Conservation (phyloP, 108 stramenopile genomes). For the Bacterosira constricta region DNA sequence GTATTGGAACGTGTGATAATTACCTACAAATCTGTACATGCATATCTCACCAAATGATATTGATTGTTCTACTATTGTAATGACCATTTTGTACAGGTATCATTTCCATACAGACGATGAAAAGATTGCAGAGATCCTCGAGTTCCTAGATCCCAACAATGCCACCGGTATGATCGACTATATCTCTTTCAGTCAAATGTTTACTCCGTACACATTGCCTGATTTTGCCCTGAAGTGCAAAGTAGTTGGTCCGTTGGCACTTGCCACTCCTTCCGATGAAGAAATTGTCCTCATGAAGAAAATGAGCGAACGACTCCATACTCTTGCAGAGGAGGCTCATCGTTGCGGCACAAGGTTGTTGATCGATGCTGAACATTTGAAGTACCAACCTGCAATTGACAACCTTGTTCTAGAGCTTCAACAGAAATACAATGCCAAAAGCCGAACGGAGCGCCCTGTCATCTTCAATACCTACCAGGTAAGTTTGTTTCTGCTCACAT, state of each 20-base stretch:
- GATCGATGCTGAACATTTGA: conserved; percentile 96
- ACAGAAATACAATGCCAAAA: conserved; percentile 68
- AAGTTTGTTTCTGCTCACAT: background rate
- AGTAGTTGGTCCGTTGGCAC: conserved; percentile 68
- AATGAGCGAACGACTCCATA: conserved; percentile 69
- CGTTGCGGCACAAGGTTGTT: conserved; percentile 77
- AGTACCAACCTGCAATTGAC: conserved; percentile 98
- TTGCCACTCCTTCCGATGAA: conserved; percentile 78
- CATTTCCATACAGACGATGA: conserved; percentile 50
- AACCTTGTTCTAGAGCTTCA: conserved; percentile 78
- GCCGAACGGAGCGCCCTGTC: conserved; percentile 53
- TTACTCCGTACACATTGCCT: conserved; percentile 60
- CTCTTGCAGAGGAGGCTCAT: conserved; percentile 77
- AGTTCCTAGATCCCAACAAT: conserved; percentile 61
- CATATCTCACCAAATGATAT: too few species aligned
- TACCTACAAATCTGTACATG: too few species aligned
- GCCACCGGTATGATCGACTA: conserved; percentile 73
- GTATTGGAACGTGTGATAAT: too few species aligned
- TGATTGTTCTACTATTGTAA: background rate
- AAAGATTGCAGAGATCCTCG: conserved; percentile 52
- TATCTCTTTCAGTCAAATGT: conserved; percentile 75
- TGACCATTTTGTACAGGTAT: conserved; percentile 7
- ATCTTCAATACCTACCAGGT: conserved; percentile 90
- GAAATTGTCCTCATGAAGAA: conserved; percentile 79
- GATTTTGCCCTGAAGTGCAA: conserved; percentile 55